Evolutionary conservation across 176 grass and related monocot genomes (phyloP), one percentile per base, ranked within the genome.

Genomic region (Musa beccarii): DNA sequence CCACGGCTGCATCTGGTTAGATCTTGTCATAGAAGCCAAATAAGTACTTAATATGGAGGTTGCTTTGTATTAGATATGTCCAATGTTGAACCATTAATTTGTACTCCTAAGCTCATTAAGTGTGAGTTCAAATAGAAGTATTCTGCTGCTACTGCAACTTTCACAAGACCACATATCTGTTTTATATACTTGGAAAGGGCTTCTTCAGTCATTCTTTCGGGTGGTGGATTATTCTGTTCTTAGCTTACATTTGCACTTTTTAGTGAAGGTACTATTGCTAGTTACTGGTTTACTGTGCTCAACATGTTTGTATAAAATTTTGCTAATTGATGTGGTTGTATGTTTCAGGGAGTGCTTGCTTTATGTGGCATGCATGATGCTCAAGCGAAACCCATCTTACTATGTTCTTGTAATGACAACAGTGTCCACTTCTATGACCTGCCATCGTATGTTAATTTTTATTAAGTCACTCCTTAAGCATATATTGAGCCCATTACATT

Each of bases 331-430:
- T 74, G 75, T 17, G 50, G 59, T 49, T 53, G 23, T 81, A 2
- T 80, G 74, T 50, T 76, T 80, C 25, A 99, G 96, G 96, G 96
- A 54, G 85, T 89, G 29, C 86, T 99, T 85, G 77, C 85, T 15
- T 86, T 99, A 25, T 83, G 79, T 78, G 96, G 96, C 28, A 92
- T 99, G 86, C 86, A 78, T 75, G 91, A 99, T 77, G 86, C 82
- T 59, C 86, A 99, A 85, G 80, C 79, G 70, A 99, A 99, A 73
- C 91, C 96, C 20, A 85, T 99, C 64, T 81, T 99, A 75, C 57
- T 95, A 49, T 99, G 96, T 86, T 89, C 96, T 0, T 75, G 89
- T 43, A 95, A 99, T 84, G 88, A 99, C 78, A 99, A 92, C 54
- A 95, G 76, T 72, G 81, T 86, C 55, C 84, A 76, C 66, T 76